Percentiles rank a stretch among this genome's conserved stretches.
These are phyloP conservation scores for Aspergillus olivimuriae DNA, from an alignment of 495 filamentous ascomycete species.

Conservation along the genomic window DNA sequence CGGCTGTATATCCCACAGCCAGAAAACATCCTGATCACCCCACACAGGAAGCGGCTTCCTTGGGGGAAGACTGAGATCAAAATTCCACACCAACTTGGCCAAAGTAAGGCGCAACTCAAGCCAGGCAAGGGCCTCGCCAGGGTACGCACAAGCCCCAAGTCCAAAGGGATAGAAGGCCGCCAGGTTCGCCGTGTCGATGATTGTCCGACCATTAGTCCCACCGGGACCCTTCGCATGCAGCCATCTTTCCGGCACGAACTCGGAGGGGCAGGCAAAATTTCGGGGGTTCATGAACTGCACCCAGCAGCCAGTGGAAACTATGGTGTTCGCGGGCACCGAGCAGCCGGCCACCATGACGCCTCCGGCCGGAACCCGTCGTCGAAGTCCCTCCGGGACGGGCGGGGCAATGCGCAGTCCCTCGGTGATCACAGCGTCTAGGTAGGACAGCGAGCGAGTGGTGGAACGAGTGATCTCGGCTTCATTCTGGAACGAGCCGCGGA, in stretches of 20 bases:
- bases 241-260: conserved; percentile 5
- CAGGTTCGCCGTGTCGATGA: not conserved
- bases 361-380: not conserved
- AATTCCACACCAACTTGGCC: conserved; percentile 13
- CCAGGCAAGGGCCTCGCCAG: conserved; percentile 4
- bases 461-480: conserved; percentile 11
- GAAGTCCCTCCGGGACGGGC: conserved; percentile 6
- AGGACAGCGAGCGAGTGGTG: conserved; percentile 13
- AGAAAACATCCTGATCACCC: not conserved
- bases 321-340: not conserved
- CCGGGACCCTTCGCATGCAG: not conserved
- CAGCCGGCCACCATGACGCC: not conserved
- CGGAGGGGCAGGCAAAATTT: not conserved
- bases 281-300: not conserved
- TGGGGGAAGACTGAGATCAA: not conserved
- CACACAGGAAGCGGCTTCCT: not conserved
- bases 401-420: conserved; percentile 29
- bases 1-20: not conserved
- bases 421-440: conserved; percentile 31
- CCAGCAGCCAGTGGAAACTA: not conserved
- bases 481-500: not conserved
- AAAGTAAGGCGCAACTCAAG: conserved; percentile 12
- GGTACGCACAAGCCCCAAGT: conserved; percentile 1
- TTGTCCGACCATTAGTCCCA: not conserved
- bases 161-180: conserved; percentile 3